These are phyloP conservation scores for Termitomyces sp. DNA, from an alignment of 768 basidiomycete genomes.

Conservation along the genomic window DNA sequence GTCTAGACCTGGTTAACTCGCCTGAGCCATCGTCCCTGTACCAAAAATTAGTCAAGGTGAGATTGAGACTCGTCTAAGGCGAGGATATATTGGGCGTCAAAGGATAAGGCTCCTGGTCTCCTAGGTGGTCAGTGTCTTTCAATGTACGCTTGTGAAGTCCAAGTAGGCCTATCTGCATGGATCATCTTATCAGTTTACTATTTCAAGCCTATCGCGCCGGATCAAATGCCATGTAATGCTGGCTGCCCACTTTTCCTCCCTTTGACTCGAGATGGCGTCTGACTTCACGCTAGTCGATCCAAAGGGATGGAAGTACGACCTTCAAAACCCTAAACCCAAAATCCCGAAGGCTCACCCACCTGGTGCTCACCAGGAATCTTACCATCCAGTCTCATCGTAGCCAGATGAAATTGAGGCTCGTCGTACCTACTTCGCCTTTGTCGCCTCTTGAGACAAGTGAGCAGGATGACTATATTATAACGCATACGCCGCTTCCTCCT, in stretches of 20 bases:
- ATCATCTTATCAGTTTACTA: neutral
- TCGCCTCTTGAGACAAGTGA: neutral
- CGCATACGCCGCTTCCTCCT: slow-evolving; percentile 23
- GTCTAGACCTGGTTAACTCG: too few relatives aligned
- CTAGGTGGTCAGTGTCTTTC: too few relatives aligned
- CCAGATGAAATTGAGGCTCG: slow-evolving; percentile 5
- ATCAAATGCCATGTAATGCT: neutral
- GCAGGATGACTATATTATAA: slow-evolving; percentile 27
- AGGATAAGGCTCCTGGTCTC: too few relatives aligned
- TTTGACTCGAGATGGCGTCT: neutral
- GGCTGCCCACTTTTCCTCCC: neutral
- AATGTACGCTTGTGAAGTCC: too few relatives aligned
- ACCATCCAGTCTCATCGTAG: neutral
- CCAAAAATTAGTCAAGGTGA: too few relatives aligned
- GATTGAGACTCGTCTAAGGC: too few relatives aligned
- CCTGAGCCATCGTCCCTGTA: too few relatives aligned
- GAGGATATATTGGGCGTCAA: too few relatives aligned
- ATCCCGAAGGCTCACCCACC: too few relatives aligned
- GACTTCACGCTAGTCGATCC: slow-evolving; percentile 74
- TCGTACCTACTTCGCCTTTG: neutral
- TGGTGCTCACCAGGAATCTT: neutral
- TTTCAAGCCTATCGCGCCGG: neutral
- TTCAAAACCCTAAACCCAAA: too few relatives aligned
- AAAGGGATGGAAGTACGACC: slow-evolving; percentile 74
- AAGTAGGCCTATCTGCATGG: too few relatives aligned